Evolutionary conservation across 1,284 basidiomycete genomes (phyloP).

Genomic region (Melampsora larici-populina): DNA sequence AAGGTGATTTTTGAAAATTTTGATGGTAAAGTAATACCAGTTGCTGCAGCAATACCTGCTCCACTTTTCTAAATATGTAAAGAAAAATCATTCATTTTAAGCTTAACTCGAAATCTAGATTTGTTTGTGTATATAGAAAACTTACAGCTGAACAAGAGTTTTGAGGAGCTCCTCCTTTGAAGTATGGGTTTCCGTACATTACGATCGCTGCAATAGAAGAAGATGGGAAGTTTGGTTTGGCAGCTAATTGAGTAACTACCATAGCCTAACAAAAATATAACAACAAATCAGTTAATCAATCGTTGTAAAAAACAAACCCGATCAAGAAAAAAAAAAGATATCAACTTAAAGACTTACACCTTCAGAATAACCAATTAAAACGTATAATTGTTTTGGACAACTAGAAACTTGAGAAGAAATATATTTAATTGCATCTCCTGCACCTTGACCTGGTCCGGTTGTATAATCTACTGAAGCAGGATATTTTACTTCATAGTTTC

Average conservation of each 20-base stretch:
- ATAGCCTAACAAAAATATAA: constrained; percentile 12
- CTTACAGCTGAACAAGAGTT: constrained; percentile 26
- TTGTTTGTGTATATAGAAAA: background rate
- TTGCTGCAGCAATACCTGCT: background rate
- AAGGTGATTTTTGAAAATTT: background rate
- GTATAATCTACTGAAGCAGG: constrained; percentile 18
- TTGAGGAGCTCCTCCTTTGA: background rate
- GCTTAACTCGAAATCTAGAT: background rate
- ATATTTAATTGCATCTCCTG: background rate
- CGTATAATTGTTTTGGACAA: constrained; percentile 32
- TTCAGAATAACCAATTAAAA: constrained; percentile 39
- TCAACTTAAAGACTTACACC: constrained; percentile 11
- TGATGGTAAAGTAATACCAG: background rate
- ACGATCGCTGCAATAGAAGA: background rate
- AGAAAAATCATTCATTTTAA: background rate
- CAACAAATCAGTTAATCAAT: no score
- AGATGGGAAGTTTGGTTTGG: background rate
- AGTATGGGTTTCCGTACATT: constrained; percentile 39
- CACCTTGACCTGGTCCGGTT: constrained; percentile 2
- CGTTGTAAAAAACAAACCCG: no score
- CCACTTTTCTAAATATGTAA: background rate
- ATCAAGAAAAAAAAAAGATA: background rate
- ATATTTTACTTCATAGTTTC: constrained; percentile 2
- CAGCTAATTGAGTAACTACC: background rate
- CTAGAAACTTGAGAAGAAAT: background rate